Conservation (phyloP, 257 asterid genomes). For the Solanum peruvianum region DNA sequence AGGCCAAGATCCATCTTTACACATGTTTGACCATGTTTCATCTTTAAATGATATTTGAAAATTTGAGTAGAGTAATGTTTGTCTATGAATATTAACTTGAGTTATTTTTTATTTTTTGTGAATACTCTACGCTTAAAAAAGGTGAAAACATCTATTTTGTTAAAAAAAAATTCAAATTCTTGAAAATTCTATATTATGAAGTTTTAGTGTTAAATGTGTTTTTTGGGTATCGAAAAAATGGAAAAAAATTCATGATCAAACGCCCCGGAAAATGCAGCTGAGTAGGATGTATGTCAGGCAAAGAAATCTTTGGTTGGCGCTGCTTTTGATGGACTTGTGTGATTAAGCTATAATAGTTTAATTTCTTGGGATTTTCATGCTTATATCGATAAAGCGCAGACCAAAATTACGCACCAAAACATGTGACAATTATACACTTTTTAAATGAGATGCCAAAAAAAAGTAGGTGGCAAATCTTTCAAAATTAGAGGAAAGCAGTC, state of each 20-base stretch:
- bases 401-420: conserved; percentile 16
- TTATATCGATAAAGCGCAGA: conserved; percentile 15
- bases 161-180: not conserved
- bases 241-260: not conserved
- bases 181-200: too few species aligned
- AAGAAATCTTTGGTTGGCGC: not conserved
- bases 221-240: too few species aligned
- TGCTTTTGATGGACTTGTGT: conserved; percentile 17
- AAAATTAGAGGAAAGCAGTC: not conserved
- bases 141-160: not conserved
- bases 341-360: conserved; percentile 7
- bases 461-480: not conserved
- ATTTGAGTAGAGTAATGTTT: not conserved
- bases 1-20: not conserved
- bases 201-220: not conserved
- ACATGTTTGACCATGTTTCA: not conserved
- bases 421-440: conserved; percentile 6
- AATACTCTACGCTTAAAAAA: too few species aligned
- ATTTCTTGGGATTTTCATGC: conserved; percentile 27
- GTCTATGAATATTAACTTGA: too few species aligned
- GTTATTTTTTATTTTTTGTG: not conserved
- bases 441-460: conserved; percentile 19
- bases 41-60: not conserved
- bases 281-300: not conserved
- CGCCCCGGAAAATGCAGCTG: not conserved